Evolutionary conservation across 352 stramenopile genomes (phyloP), one percentile per base, ranked within the genome.

Genomic region (Achlya hypogyna): DNA sequence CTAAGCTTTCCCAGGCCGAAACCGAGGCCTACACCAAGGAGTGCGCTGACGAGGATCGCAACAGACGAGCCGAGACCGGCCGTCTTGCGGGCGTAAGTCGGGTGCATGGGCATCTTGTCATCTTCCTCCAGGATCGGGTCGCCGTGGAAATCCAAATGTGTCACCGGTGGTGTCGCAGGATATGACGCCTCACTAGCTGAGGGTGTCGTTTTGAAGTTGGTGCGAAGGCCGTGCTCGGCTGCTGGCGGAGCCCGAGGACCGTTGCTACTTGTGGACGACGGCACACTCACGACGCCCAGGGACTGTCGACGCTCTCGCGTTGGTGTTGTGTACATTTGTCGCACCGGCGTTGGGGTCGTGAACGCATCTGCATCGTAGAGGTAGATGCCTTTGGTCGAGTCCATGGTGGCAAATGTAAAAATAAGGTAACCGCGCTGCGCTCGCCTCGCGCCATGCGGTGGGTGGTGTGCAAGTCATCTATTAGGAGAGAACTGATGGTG

Each of bases 11-110:
- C 74, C 25, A 75, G 69, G 40, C 74, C 72, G 32, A 88, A 69
- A 54, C 84, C 62, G 43, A 88, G 71, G 10, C 78, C 82, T n/a
- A 88, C 72, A 12, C 77, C 82, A 22, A 87, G 22, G 10, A 66
- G 73, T 2, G 79, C 76, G 34, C 71, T 74, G 27, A 87, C 14
- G 29, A 78, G 27, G 32, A 78, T 38, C 9, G n/a, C 28, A 6
- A 58, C 5, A 14, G 66, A 68, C 22, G 49, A 34, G 6, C 8
- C 6, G 23, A 54, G 23, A 28, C 49, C 49, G 29, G 23, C 23
- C 23, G 29, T 34, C 29, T 54, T 54, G 29, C 49, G 23, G 6
- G 49, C 49, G 29, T 54, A 28, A 6, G 29, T 34, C 49, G 49
- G 29, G 49, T 54, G 49, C 49, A 54, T 6, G 6, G 49, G 23